Conservation (phyloP, 2,329 filamentous ascomycete genomes). For the Colletotrichum horii region DNA sequence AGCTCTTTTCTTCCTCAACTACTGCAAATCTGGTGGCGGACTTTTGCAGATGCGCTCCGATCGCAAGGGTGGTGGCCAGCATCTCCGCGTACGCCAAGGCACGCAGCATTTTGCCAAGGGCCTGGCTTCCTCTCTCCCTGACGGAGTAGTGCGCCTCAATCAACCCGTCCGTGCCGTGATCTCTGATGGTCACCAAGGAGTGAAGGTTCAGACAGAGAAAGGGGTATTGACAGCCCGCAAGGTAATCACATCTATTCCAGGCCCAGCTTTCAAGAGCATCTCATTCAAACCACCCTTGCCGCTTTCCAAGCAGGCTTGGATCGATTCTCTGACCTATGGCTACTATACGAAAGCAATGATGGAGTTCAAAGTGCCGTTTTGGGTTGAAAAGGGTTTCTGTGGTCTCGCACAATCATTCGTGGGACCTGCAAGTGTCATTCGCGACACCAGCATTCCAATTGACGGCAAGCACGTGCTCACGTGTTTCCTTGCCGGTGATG, state of each 20-base stretch:
- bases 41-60: slow-evolving; percentile 59
- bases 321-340: slow-evolving; percentile 42
- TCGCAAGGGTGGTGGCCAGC: slow-evolving; percentile 55
- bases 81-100: slow-evolving; percentile 53
- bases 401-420: slow-evolving; percentile 49
- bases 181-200: slow-evolving; percentile 25
- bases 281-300: slow-evolving; percentile 53
- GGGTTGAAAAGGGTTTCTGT: slow-evolving; percentile 41
- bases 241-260: slow-evolving; percentile 54
- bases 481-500: slow-evolving; percentile 44
- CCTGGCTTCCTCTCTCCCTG: slow-evolving; percentile 38
- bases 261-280: slow-evolving; percentile 49
- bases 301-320: slow-evolving; percentile 35
- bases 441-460: slow-evolving; percentile 43
- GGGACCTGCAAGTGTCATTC: slow-evolving; percentile 49
- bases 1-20: slow-evolving; percentile 60
- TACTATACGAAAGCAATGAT: slow-evolving; percentile 58
- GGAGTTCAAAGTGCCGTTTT: slow-evolving; percentile 43
- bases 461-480: slow-evolving; percentile 38
- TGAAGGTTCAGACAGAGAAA: slow-evolving; percentile 19
- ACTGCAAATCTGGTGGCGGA: slow-evolving; percentile 58
- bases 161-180: slow-evolving; percentile 34
- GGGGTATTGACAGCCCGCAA: slow-evolving; percentile 40
- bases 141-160: slow-evolving; percentile 30
- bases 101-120: slow-evolving; percentile 45